A percentile compares a stretch with the other conserved stretches of the same genome.
These are phyloP conservation scores for Mycena albidolilacea DNA, from an alignment of 768 basidiomycete species.

Conservation along the genomic window DNA sequence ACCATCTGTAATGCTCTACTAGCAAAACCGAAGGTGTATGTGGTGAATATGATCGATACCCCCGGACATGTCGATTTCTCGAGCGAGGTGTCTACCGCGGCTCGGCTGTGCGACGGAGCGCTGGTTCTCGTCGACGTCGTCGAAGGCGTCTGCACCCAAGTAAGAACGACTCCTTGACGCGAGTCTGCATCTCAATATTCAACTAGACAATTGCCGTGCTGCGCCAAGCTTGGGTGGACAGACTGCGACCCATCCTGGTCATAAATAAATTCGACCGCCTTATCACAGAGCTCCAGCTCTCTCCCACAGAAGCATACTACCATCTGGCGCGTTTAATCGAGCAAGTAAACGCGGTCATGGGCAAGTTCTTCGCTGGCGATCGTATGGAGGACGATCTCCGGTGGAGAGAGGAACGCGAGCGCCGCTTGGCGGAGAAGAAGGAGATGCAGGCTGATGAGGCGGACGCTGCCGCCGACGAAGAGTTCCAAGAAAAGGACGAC, in stretches of 20 bases:
- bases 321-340: conserved; percentile 95
- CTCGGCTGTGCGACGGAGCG: conserved; percentile 94
- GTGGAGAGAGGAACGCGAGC: conserved; percentile 94
- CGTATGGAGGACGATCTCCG: conserved; percentile 97
- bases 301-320: conserved; percentile 94
- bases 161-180: conserved; percentile 48
- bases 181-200: conserved; percentile 6
- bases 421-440: conserved; percentile 82
- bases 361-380: conserved; percentile 93
- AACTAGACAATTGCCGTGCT: conserved; percentile 93
- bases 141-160: conserved; percentile 98
- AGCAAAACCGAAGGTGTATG: conserved; percentile 80
- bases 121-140: conserved; percentile 96
- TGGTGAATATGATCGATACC: conserved; percentile 97
- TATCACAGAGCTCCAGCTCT: conserved; percentile 92
- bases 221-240: conserved; percentile 94
- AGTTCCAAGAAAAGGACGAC: conserved; percentile 96
- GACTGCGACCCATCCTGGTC: conserved; percentile 90
- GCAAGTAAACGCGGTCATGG: conserved; percentile 99
- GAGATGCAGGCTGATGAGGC: conserved; percentile 77
- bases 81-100: conserved; percentile 95
- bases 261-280: conserved; percentile 98
- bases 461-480: conserved; percentile 71
- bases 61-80: conserved; percentile 99
- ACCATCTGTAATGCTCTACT: conserved; percentile 46